Percentiles rank a stretch among this genome's conserved stretches.
Conservation (phyloP, 2,329 filamentous ascomycete genomes). For the Tolypocladium nubicola region DNA sequence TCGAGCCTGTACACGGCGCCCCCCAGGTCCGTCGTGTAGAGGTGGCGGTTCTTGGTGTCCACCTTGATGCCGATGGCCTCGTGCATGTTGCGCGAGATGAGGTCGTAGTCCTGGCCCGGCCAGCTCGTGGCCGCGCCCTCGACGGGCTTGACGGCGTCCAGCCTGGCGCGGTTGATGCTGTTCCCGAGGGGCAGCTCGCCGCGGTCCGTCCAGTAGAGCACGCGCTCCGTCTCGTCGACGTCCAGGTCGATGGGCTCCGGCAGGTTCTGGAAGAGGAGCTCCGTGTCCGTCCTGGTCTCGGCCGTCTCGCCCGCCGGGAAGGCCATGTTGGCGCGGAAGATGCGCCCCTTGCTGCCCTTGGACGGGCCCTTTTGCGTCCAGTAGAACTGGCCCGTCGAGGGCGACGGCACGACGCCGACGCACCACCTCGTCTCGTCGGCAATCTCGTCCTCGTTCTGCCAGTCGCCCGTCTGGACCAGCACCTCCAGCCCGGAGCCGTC, state of each 20-base stretch:
- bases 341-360: constrained; percentile 39
- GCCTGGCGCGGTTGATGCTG: constrained; percentile 31
- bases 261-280: constrained; percentile 29
- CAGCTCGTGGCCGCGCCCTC: neutral
- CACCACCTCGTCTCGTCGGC: constrained; percentile 34
- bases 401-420: constrained; percentile 42
- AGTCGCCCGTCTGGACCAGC: constrained; percentile 25
- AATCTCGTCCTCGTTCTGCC: constrained; percentile 9
- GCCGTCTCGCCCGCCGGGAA: constrained; percentile 19
- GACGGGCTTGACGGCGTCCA: constrained; percentile 1
- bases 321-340: constrained; percentile 37
- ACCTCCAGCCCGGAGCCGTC: constrained; percentile 28
- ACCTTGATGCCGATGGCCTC: constrained; percentile 36
- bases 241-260: constrained; percentile 50
- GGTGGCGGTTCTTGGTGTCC: constrained; percentile 20
- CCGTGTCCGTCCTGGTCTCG: constrained; percentile 27
- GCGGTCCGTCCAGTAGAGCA: constrained; percentile 50
- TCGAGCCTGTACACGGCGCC: constrained; percentile 25
- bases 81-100: constrained; percentile 25
- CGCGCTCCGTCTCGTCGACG: constrained; percentile 31
- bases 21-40: constrained; percentile 29
- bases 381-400: constrained; percentile 34
- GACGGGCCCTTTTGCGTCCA: constrained; percentile 50
- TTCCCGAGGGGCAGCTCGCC: constrained; percentile 47
- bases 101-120: constrained; percentile 12